Conservation (phyloP, 805 yeast species). For the Nakazawaea wickerhamii region DNA sequence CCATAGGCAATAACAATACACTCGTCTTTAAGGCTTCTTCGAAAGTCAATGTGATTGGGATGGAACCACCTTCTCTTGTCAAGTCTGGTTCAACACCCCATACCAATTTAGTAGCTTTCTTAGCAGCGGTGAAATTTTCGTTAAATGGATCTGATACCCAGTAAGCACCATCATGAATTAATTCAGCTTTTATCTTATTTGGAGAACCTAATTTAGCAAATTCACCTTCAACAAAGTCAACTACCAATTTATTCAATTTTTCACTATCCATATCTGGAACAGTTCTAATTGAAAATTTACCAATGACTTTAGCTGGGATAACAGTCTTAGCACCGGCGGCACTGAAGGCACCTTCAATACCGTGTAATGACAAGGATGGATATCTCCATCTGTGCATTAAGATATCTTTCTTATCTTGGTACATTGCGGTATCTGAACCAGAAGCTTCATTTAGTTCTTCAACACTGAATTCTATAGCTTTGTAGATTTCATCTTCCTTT, state of each 20-base stretch:
- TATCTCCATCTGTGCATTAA: slow-evolving; percentile 98
- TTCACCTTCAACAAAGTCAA: slow-evolving; percentile 58
- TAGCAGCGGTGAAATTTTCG: slow-evolving; percentile 89
- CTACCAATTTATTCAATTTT: slow-evolving; percentile 73
- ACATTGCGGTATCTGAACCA: slow-evolving; percentile 80
- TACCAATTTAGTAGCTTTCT: slow-evolving; percentile 88
- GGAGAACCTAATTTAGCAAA: slow-evolving; percentile 71
- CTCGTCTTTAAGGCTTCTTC: slow-evolving; percentile 81
- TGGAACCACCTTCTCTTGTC: slow-evolving; percentile 98
- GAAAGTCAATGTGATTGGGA: slow-evolving; percentile 93
- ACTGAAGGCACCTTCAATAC: slow-evolving; percentile 95
- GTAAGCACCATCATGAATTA: slow-evolving; percentile 92
- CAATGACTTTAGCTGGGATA: slow-evolving; percentile 89
- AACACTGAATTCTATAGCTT: slow-evolving; percentile 77
- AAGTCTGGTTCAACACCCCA: slow-evolving; percentile 95
- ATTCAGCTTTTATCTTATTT: slow-evolving; percentile 65
- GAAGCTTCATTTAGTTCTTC: slow-evolving; percentile 83
- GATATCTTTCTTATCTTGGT: slow-evolving; percentile 73
- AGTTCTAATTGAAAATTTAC: slow-evolving; percentile 95
- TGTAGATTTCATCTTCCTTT: slow-evolving; percentile 73
- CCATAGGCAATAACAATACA: slow-evolving; percentile 91
- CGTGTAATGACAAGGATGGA: slow-evolving; percentile 94
- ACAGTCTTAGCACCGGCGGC: slow-evolving; percentile 97
- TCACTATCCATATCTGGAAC: slow-evolving; percentile 88
- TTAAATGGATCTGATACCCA: slow-evolving; percentile 96